Evolutionary conservation across 2,329 filamentous ascomycete genomes (phyloP), one percentile per base, ranked within the genome.

Genomic region (Chaetomiaceae sp.): DNA sequence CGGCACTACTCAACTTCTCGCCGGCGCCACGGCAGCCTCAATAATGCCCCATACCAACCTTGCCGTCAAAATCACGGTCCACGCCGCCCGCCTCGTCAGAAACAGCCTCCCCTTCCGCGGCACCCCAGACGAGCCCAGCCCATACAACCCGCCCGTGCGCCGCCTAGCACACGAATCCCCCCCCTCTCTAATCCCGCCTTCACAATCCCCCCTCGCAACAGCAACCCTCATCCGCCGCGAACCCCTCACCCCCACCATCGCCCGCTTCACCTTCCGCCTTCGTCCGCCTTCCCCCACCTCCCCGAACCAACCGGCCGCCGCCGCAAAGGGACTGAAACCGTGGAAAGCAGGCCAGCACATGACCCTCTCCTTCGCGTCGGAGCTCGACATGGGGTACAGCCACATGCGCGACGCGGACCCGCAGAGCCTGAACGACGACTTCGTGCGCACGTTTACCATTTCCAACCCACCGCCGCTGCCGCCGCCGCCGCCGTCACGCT

Each of bases 381-480:
- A 91, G 61, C 72, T 95, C 1, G 82, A 87, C 58, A 67, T 75
- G 10, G 90, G 90, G 0, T 95, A 90, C 67, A 81, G 78, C 44
- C 90, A 95, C 66, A 95, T 95, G 90, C 76, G 83, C 2, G 85
- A 95, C 58, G 82, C 87, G 53, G 89, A 95, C 59, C 90, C 90
- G 5, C 77, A 78, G 58, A 87, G 83, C 61, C 67, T 95, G 14
- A 96, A 95, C 62, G 90, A 95, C 65, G 89, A 96, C 65, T 91
- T 82, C 57, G 75, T 94, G 4, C 76, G 90, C 25, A 95, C 89
- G 0, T 95, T 95, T 64, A 95, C 90, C 2, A 78, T 95, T 0
- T 88, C 86, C 1, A 88, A 79, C 2, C 68, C 73, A 1, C 80
- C 84, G 0, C 59, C 80, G 1, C 54, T 64, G 1, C 54, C 59